These are phyloP conservation scores for Saccharomyces kudriavzevii DNA, from an alignment of 805 yeast species.

Conservation along the genomic window DNA sequence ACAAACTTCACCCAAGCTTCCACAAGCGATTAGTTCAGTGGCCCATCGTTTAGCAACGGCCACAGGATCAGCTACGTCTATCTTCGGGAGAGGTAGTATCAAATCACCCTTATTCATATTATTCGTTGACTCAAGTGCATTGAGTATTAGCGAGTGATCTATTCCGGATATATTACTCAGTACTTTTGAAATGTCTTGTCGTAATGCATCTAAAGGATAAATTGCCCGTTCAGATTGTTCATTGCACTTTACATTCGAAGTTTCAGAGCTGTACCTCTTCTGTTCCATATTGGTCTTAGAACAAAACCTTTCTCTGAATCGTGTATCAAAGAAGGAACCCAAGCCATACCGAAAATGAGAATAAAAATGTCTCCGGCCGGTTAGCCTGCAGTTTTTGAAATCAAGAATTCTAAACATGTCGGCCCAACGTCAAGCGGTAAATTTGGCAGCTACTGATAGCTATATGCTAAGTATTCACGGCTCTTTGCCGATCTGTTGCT, in stretches of 20 bases:
- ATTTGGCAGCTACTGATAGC: neutral
- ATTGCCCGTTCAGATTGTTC: neutral
- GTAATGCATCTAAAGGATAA: neutral
- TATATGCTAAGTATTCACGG: neutral
- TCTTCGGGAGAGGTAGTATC: conserved; percentile 83
- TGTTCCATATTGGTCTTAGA: neutral
- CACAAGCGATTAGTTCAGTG: conserved; percentile 55
- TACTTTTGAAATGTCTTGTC: conserved; percentile 42
- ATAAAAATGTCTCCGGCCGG: neutral
- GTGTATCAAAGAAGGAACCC: neutral
- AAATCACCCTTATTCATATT: conserved; percentile 88
- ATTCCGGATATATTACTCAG: conserved; percentile 68
- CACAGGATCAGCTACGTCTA: conserved; percentile 73
- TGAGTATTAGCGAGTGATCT: conserved; percentile 57
- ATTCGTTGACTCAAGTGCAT: conserved; percentile 81
- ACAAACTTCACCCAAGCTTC: conserved; percentile 58
- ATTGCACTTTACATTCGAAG: neutral
- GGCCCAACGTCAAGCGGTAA: neutral
- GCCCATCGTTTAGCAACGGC: conserved; percentile 73
- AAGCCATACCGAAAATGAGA: neutral
- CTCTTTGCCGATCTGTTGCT: neutral
- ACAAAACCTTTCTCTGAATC: neutral
- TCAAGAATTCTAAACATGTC: neutral
- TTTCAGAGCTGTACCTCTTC: neutral
- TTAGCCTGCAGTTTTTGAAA: neutral